Percentiles rank a stretch among this genome's conserved stretches.
These are phyloP conservation scores for Lachnellula hyalina DNA, from an alignment of 2,329 filamentous ascomycete genomes.

Conservation along the genomic window DNA sequence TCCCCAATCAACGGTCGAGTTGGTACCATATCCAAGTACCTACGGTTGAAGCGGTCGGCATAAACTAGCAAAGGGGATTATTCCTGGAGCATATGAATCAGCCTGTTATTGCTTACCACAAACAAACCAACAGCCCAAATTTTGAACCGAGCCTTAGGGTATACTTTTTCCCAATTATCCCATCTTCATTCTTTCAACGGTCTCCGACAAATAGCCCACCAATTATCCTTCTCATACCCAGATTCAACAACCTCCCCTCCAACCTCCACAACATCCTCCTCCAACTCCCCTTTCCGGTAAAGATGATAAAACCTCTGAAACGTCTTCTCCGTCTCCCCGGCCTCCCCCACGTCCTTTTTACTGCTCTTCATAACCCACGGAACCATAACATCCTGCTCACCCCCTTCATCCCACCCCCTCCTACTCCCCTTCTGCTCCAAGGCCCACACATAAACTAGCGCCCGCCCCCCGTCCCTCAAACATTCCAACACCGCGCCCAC, in stretches of 20 bases:
- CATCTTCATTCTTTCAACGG: neutral
- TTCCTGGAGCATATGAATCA: neutral
- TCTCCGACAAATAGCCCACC: constrained; percentile 69
- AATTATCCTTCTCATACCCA: constrained; percentile 97
- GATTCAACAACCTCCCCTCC: constrained; percentile 71
- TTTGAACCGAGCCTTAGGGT: neutral
- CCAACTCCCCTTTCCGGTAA: constrained; percentile 80
- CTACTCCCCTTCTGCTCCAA: constrained; percentile 85
- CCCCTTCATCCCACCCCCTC: constrained; percentile 79
- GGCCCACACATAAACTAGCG: constrained; percentile 90
- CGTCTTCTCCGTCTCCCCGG: constrained; percentile 33
- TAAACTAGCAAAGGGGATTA: neutral
- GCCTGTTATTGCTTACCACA: neutral
- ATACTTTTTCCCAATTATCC: neutral
- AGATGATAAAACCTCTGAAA: constrained; percentile 94
- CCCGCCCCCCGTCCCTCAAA: constrained; percentile 55
- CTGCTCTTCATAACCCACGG: constrained; percentile 71
- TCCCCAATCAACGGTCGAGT: neutral
- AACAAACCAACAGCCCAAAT: neutral
- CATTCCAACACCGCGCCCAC: constrained; percentile 66
- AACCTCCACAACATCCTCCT: constrained; percentile 67
- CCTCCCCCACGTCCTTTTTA: constrained; percentile 32
- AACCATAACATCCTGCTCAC: constrained; percentile 87
- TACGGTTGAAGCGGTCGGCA: neutral
- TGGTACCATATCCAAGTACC: neutral